These are phyloP conservation scores for Gleditsia sinensis DNA, from an alignment of 306 rosid genomes.

Conservation along the genomic window DNA sequence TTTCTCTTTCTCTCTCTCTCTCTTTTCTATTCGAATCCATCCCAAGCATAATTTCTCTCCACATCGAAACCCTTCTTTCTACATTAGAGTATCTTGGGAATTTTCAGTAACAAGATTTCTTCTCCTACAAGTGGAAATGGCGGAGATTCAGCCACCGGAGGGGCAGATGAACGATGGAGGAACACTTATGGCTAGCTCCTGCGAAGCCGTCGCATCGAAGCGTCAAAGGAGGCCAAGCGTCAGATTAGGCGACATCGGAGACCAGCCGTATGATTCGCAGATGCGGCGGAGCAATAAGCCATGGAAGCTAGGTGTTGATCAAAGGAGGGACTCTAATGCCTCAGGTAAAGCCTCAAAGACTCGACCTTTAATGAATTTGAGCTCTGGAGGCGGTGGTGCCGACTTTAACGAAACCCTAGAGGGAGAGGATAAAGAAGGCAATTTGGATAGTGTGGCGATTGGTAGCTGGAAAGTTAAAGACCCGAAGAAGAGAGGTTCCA, in stretches of 20 bases:
- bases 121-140: slow-evolving; percentile 42
- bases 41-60: background rate
- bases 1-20: background rate
- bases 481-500: slow-evolving; percentile 71
- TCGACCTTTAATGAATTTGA: slow-evolving; percentile 78
- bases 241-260: slow-evolving; percentile 95
- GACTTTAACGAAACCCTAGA: slow-evolving; percentile 72
- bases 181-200: slow-evolving; percentile 42
- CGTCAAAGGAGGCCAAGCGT: slow-evolving; percentile 93
- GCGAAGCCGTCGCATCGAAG: slow-evolving; percentile 72
- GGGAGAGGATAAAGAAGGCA: slow-evolving; percentile 56
- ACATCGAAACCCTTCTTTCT: background rate
- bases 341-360: slow-evolving; percentile 77
- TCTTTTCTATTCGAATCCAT: background rate
- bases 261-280: slow-evolving; percentile 76
- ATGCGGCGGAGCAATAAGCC: slow-evolving; percentile 66
- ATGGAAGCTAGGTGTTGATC: slow-evolving; percentile 63
- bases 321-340: slow-evolving; percentile 37
- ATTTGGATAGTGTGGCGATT: slow-evolving; percentile 72
- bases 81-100: background rate
- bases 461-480: slow-evolving; percentile 90
- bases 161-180: slow-evolving; percentile 57
- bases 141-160: slow-evolving; percentile 77
- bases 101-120: background rate
- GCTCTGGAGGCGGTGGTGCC: slow-evolving; percentile 44